Conservation (phyloP, 1,139 yeast species). For the Saccharomyces hybrid region DNA sequence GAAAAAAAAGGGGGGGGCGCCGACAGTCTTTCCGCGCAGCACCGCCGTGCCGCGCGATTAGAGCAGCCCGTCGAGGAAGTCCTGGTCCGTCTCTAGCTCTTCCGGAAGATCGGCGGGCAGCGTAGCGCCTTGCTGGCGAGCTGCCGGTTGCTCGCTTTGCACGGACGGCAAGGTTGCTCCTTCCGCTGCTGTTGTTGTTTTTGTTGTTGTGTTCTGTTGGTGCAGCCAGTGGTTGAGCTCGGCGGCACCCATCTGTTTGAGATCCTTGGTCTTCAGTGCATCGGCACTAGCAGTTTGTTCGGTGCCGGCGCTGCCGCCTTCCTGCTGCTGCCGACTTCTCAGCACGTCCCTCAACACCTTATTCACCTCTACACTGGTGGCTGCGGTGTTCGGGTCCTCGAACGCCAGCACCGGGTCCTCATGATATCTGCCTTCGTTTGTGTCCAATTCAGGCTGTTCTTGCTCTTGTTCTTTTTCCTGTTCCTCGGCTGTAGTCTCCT, state of each 20-base stretch:
- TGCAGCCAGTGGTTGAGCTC: neutral
- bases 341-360: slow-evolving; percentile 9
- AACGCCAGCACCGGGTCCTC: slow-evolving; percentile 14
- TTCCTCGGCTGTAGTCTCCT: slow-evolving; percentile 3
- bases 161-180: neutral
- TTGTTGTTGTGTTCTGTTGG: neutral
- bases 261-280: slow-evolving; percentile 4
- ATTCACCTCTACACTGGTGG: slow-evolving; percentile 10
- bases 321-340: slow-evolving; percentile 2
- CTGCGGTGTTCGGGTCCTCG: slow-evolving; percentile 11
- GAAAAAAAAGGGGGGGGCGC: neutral
- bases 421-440: slow-evolving; percentile 22
- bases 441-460: slow-evolving; percentile 10
- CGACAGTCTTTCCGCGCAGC: neutral
- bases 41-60: slow-evolving; percentile 5
- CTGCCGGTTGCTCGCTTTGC: neutral
- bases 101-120: slow-evolving; percentile 14
- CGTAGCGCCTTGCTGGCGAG: neutral
- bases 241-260: slow-evolving; percentile 2
- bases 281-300: slow-evolving; percentile 4
- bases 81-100: slow-evolving; percentile 23
- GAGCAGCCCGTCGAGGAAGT: slow-evolving; percentile 24
- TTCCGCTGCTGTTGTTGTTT: neutral
- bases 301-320: slow-evolving; percentile 4
- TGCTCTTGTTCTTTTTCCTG: neutral